A percentile compares a stretch with the other conserved stretches of the same genome.
Conservation (phyloP, 2,329 filamentous ascomycete genomes). For the Aspergillus tanneri region DNA sequence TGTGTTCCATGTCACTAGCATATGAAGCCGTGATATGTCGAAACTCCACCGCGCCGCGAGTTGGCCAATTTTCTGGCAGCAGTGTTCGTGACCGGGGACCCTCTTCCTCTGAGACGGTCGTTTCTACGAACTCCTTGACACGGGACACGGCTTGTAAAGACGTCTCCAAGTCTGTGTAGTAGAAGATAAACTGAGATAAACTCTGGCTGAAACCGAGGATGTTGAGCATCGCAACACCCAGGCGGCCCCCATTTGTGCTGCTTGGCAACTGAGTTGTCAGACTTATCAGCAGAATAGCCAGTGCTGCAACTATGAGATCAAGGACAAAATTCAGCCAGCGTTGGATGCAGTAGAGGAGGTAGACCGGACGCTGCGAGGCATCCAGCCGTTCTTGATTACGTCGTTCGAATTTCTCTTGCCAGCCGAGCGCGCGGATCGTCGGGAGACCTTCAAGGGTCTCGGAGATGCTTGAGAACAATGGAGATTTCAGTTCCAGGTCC, state of each 20-base stretch:
- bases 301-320: conserved; percentile 39
- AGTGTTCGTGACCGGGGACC: conserved; percentile 2
- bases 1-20: conserved; percentile 1
- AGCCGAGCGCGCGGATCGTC: conserved; percentile 53
- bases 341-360: conserved; percentile 46
- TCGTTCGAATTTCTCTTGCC: conserved; percentile 40
- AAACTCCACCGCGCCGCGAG: conserved; percentile 1
- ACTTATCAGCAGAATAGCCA: conserved; percentile 4
- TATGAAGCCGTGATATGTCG: conserved; percentile 6
- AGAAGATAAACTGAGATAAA: background rate
- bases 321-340: conserved; percentile 45
- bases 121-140: conserved; percentile 7
- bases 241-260: background rate
- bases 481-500: conserved; percentile 53
- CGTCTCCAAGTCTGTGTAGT: conserved; percentile 6
- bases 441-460: conserved; percentile 51
- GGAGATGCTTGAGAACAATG: conserved; percentile 52
- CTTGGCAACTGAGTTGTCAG: background rate
- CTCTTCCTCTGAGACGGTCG: conserved; percentile 1
- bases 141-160: background rate
- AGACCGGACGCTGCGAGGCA: conserved; percentile 43
- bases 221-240: conserved; percentile 5
- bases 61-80: conserved; percentile 1
- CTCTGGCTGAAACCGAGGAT: conserved; percentile 5
- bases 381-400: conserved; percentile 42